Evolutionary conservation across 139 green algal species (phyloP).

Genomic region (Micractinium sp.): DNA sequence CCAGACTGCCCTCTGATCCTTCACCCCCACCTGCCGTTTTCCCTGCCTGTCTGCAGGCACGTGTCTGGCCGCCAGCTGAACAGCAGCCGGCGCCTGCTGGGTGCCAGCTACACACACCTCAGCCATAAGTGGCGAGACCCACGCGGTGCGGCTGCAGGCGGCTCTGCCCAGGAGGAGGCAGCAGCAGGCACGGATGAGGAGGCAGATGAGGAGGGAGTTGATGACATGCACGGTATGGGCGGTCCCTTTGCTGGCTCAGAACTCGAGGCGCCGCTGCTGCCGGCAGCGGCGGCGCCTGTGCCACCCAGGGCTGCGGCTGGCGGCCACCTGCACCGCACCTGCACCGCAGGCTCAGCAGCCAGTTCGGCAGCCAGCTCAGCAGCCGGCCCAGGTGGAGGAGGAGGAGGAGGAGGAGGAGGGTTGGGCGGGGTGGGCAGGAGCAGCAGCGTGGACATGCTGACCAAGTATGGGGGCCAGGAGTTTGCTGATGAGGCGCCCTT

Average conservation of each 20-base stretch:
- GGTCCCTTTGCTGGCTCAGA: not conserved
- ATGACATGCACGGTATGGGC: not conserved
- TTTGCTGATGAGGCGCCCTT: slow-evolving; percentile 18
- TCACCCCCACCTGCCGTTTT: no score
- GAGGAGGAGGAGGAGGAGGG: not conserved
- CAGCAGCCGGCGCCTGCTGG: slow-evolving; percentile 18
- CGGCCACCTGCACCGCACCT: not conserved
- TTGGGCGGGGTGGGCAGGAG: not conserved
- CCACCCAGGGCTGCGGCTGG: not conserved
- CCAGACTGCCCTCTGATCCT: no score
- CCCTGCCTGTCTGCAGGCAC: not conserved
- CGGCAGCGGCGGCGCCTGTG: not conserved
- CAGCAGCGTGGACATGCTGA: not conserved
- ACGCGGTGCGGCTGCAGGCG: not conserved
- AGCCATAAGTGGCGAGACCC: slow-evolving; percentile 28
- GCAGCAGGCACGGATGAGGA: not conserved
- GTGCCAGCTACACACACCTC: slow-evolving; percentile 3
- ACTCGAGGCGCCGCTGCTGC: slow-evolving; percentile 11
- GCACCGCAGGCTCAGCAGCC: not conserved
- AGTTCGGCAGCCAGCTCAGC: not conserved
- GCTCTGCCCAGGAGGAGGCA: not conserved
- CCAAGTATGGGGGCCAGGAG: slow-evolving; percentile 15
- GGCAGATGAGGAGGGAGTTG: not conserved
- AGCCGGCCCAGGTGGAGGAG: not conserved
- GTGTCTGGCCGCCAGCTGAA: not conserved